Conservation (phyloP, 1,139 yeast species). For the Eremothecium cymbalariae region DNA sequence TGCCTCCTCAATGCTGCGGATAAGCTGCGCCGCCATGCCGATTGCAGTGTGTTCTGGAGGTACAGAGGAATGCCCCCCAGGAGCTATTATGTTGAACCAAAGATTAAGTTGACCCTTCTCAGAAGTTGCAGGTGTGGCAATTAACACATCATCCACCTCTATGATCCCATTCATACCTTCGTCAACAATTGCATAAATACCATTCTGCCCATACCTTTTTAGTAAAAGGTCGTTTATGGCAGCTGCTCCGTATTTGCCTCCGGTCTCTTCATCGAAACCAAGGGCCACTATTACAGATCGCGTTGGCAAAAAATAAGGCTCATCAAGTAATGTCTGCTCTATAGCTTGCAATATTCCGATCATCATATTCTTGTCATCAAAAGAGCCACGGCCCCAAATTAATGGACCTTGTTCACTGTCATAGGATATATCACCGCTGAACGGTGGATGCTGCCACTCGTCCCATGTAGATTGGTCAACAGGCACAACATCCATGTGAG, state of each 20-base stretch:
- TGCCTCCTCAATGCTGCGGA: constrained; percentile 38
- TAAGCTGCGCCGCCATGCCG: constrained; percentile 46
- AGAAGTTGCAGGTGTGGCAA: constrained; percentile 26
- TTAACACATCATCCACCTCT: constrained; percentile 22
- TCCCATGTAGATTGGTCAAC: constrained; percentile 49
- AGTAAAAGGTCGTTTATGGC: constrained; percentile 36
- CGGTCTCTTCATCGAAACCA: constrained; percentile 60
- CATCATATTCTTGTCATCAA: constrained; percentile 54
- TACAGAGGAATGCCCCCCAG: constrained; percentile 57
- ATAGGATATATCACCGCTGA: constrained; percentile 43
- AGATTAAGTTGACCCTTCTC: constrained; percentile 38
- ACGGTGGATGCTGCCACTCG: constrained; percentile 64
- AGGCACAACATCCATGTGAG: constrained; percentile 80
- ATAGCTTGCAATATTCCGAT: constrained; percentile 47
- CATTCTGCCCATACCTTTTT: constrained; percentile 43
- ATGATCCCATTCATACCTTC: constrained; percentile 42
- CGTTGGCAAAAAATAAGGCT: constrained; percentile 36
- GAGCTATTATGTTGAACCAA: constrained; percentile 39
- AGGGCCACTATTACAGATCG: constrained; percentile 47
- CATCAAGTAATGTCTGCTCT: constrained; percentile 34
- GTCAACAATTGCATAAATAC: constrained; percentile 48
- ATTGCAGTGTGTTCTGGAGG: constrained; percentile 61
- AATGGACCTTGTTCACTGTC: constrained; percentile 42
- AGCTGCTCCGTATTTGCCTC: constrained; percentile 48
- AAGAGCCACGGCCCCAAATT: constrained; percentile 58